Percentiles rank a stretch among this genome's conserved stretches.
Evolutionary conservation across 495 filamentous ascomycete species (phyloP).

Genomic region (Penicillium nucicola): DNA sequence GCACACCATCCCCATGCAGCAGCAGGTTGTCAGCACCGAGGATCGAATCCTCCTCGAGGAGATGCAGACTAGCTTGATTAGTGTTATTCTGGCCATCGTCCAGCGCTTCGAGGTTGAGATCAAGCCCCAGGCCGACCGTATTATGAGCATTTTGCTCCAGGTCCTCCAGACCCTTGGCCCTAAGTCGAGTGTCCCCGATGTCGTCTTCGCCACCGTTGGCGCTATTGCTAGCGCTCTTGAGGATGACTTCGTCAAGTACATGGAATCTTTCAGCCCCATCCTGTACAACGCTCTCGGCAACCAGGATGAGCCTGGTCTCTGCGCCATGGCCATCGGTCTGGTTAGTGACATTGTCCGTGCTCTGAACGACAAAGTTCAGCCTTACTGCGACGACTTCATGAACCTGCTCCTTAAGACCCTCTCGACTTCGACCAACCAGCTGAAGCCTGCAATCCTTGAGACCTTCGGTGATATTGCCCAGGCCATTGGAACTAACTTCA

Average conservation of each 20-base stretch:
- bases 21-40: conserved; percentile 93
- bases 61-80: conserved; percentile 93
- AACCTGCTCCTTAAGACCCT: conserved; percentile 91
- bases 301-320: conserved; percentile 89
- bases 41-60: conserved; percentile 92
- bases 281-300: conserved; percentile 90
- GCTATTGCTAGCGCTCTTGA: conserved; percentile 83
- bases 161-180: conserved; percentile 71
- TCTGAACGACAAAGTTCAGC: conserved; percentile 82
- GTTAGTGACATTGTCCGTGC: conserved; percentile 95
- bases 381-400: conserved; percentile 96
- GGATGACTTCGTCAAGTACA: conserved; percentile 90
- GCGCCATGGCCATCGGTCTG: conserved; percentile 94
- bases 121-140: conserved; percentile 82
- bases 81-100: conserved; percentile 85
- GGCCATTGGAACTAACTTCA: conserved; percentile 88
- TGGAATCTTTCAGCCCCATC: conserved; percentile 89
- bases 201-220: conserved; percentile 85
- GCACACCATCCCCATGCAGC: conserved; percentile 85
- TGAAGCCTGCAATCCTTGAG: conserved; percentile 96
- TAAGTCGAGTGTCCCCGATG: conserved; percentile 94
- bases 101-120: conserved; percentile 91
- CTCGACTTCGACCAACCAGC: conserved; percentile 77
- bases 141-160: conserved; percentile 84
- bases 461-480: conserved; percentile 98